Conservation (phyloP, 768 basidiomycete genomes). For the Cyathus striatus region DNA sequence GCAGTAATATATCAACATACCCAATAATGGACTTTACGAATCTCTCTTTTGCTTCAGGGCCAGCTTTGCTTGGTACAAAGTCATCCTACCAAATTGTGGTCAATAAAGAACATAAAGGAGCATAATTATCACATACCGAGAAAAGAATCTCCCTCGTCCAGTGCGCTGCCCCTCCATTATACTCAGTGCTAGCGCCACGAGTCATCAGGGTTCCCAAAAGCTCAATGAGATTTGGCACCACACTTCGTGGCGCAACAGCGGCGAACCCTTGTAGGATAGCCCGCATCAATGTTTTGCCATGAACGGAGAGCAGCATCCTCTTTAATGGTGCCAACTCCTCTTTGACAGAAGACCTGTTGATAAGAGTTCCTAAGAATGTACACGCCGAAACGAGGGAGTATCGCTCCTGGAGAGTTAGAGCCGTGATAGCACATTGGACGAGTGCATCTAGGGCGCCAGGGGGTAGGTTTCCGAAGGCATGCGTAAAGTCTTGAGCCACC, state of each 20-base stretch:
- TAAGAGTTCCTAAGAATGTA: slow-evolving; percentile 74
- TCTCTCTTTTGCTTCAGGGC: slow-evolving; percentile 68
- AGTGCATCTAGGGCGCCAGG: slow-evolving; percentile 59
- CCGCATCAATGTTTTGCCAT: slow-evolving; percentile 66
- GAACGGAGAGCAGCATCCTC: slow-evolving; percentile 33
- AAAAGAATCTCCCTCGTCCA: slow-evolving; percentile 78
- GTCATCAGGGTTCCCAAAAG: slow-evolving; percentile 64
- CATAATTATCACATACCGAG: slow-evolving; percentile 40
- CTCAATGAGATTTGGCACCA: slow-evolving; percentile 80
- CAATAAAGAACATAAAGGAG: neutral
- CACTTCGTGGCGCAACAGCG: slow-evolving; percentile 77
- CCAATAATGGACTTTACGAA: slow-evolving; percentile 69
- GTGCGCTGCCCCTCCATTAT: slow-evolving; percentile 29
- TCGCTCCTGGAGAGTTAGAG: slow-evolving; percentile 72
- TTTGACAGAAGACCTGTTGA: slow-evolving; percentile 60
- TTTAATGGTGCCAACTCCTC: slow-evolving; percentile 55
- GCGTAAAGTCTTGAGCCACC: slow-evolving; percentile 54
- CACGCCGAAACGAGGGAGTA: slow-evolving; percentile 82
- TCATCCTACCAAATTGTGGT: slow-evolving; percentile 42
- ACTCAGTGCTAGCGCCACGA: slow-evolving; percentile 30
- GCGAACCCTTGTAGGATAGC: slow-evolving; percentile 80
- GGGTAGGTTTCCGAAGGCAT: slow-evolving; percentile 57
- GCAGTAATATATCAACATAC: too few species aligned
- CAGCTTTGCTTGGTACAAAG: slow-evolving; percentile 72
- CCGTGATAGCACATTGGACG: slow-evolving; percentile 62